Percentiles rank a stretch among this genome's conserved stretches.
phyloP scores from a whole-genome alignment of 2,329 filamentous ascomycete species.

The Fusarium sp. region DNA sequence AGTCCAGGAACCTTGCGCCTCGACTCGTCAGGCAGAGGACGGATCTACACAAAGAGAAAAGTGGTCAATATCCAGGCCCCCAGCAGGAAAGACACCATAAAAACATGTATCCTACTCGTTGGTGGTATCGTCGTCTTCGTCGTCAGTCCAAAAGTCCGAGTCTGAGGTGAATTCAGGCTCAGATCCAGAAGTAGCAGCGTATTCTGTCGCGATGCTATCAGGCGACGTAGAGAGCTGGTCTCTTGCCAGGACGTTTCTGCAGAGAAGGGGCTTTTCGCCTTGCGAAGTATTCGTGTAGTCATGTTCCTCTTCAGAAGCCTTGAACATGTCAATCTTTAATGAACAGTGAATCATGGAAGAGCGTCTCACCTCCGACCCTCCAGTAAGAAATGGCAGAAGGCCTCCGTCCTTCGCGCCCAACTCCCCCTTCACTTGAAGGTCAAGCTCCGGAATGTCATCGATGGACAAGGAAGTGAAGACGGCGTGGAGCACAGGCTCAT shows the following conservation, averaged over 20 bases:
- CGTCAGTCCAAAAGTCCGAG: conserved; percentile 33
- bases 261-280: conserved; percentile 7
- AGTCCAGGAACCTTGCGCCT: conserved; percentile 13
- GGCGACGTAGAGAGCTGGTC: conserved; percentile 3
- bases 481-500: conserved; percentile 6
- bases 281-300: not conserved
- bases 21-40: conserved; percentile 25
- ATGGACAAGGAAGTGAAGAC: not conserved
- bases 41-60: conserved; percentile 17
- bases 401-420: not conserved
- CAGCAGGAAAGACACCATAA: not conserved
- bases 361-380: conserved; percentile 13
- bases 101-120: conserved; percentile 32
- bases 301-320: not conserved
- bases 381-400: not conserved
- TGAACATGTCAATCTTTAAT: not conserved
- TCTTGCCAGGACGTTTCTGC: conserved; percentile 3
- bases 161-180: conserved; percentile 35
- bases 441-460: conserved; percentile 6
- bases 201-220: conserved; percentile 19
- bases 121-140: conserved; percentile 38
- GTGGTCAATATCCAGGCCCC: not conserved
- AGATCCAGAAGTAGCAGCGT: conserved; percentile 36
- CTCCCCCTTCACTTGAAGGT: not conserved
- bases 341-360: not conserved